These are phyloP conservation scores for Hansenula sp. DNA, from an alignment of 1,139 yeast species.

Conservation along the genomic window DNA sequence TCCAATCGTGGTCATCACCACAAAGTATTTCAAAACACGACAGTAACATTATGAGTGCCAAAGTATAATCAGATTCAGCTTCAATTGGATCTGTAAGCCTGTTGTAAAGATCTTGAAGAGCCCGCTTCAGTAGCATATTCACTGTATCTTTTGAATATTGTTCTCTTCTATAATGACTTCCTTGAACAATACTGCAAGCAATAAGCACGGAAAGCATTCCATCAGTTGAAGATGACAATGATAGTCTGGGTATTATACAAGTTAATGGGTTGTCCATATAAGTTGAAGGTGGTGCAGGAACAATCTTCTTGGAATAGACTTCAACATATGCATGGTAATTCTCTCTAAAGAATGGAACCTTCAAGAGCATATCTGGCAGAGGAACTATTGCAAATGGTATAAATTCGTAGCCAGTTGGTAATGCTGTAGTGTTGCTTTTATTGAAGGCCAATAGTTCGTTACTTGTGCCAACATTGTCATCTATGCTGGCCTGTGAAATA, in stretches of 20 bases:
- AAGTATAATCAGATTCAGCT: constrained; percentile 60
- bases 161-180: constrained; percentile 20
- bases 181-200: constrained; percentile 64
- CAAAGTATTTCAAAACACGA: constrained; percentile 61
- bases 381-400: constrained; percentile 3
- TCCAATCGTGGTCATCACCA: constrained; percentile 46
- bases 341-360: constrained; percentile 14
- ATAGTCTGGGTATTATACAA: constrained; percentile 63
- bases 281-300: constrained; percentile 60
- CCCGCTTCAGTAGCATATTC: constrained; percentile 47
- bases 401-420: constrained; percentile 6
- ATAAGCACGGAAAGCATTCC: constrained; percentile 52
- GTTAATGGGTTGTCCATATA: constrained; percentile 67
- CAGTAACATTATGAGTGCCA: constrained; percentile 59
- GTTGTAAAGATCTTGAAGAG: constrained; percentile 51
- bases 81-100: constrained; percentile 47
- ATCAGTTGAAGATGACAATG: constrained; percentile 53
- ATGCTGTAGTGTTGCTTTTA: neutral
- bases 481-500: neutral
- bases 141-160: constrained; percentile 26
- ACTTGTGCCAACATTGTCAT: neutral
- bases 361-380: constrained; percentile 15
- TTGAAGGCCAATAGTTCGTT: no score
- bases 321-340: constrained; percentile 61
- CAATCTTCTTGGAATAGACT: constrained; percentile 57